Conservation (phyloP, 2,329 filamentous ascomycete genomes). For the Arthrinium phaeospermum region DNA sequence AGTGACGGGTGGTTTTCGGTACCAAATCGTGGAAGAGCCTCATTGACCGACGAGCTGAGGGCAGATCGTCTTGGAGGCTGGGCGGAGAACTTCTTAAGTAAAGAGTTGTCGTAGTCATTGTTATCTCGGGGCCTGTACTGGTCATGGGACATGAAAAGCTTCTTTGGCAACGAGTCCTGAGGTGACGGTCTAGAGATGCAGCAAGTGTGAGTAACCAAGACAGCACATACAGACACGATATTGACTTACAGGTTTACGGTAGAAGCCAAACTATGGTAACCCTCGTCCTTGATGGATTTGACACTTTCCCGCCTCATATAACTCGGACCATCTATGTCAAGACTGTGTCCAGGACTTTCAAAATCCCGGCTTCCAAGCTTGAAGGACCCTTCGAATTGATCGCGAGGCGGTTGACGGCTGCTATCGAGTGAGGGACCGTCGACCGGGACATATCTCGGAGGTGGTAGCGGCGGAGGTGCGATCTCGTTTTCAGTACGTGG, state of each 20-base stretch:
- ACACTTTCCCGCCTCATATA: slow-evolving; percentile 31
- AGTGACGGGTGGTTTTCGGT: slow-evolving; percentile 43
- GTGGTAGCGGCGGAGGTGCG: slow-evolving; percentile 44
- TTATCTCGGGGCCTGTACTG: slow-evolving; percentile 48
- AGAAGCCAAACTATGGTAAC: slow-evolving; percentile 41
- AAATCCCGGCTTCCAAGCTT: slow-evolving; percentile 28
- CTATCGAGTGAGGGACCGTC: slow-evolving; percentile 31
- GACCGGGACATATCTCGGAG: slow-evolving; percentile 40
- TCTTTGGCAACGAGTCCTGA: slow-evolving; percentile 46
- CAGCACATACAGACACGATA: neutral
- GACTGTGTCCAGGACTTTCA: slow-evolving; percentile 35
- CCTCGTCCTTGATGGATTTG: slow-evolving; percentile 34
- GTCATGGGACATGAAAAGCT: slow-evolving; percentile 58
- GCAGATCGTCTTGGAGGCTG: slow-evolving; percentile 50
- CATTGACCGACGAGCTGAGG: slow-evolving; percentile 49
- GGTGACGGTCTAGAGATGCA: slow-evolving; percentile 40
- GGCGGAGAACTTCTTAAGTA: slow-evolving; percentile 62
- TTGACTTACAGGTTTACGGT: slow-evolving; percentile 28
- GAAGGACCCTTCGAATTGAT: slow-evolving; percentile 13
- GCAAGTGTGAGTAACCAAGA: neutral
- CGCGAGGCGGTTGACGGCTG: slow-evolving; percentile 20
- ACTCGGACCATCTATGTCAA: slow-evolving; percentile 30
- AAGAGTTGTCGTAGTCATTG: slow-evolving; percentile 51
- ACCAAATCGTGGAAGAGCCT: slow-evolving; percentile 43
- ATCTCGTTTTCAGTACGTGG: slow-evolving; percentile 38